phyloP scores from a whole-genome alignment of 2,329 filamentous ascomycete species.

The Escovopsis sp. region DNA sequence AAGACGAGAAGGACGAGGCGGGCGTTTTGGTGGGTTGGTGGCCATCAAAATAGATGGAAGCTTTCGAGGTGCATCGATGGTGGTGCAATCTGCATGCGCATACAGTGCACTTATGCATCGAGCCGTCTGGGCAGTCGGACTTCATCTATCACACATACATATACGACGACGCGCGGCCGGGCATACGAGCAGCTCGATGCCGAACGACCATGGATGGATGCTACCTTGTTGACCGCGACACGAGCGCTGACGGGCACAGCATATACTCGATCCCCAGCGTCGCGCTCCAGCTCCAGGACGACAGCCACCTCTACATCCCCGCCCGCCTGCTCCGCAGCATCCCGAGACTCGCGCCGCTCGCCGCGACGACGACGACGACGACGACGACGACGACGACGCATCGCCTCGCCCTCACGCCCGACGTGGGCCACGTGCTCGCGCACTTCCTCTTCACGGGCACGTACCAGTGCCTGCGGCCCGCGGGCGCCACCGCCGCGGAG shows the following conservation, averaged over 20 bases:
- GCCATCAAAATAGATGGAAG: no score
- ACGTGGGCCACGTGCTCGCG: constrained; percentile 4
- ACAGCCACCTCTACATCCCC: constrained; percentile 2
- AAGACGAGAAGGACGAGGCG: no score
- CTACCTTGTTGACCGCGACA: not conserved
- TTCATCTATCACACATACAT: no score
- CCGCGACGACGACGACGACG: not conserved
- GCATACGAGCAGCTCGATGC: no score
- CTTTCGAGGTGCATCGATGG: no score
- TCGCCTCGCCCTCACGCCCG: not conserved
- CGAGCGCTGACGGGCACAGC: not conserved
- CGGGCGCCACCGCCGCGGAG: not conserved
- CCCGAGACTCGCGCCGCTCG: not conserved
- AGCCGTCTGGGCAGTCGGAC: no score
- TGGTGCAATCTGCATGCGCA: no score
- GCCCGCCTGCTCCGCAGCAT: not conserved
- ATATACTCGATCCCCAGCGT: constrained; percentile 1
- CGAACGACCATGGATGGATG: not conserved
- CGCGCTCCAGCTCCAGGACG: not conserved
- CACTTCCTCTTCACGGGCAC: constrained; percentile 4
- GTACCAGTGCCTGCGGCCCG: constrained; percentile 3
- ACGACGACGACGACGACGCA: not conserved
- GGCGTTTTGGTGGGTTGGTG: no score
- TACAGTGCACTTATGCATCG: no score
- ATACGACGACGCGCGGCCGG: no score